Conservation (phyloP, 192 early-diverging fungal species). For the Backusella parvicylindrica region DNA sequence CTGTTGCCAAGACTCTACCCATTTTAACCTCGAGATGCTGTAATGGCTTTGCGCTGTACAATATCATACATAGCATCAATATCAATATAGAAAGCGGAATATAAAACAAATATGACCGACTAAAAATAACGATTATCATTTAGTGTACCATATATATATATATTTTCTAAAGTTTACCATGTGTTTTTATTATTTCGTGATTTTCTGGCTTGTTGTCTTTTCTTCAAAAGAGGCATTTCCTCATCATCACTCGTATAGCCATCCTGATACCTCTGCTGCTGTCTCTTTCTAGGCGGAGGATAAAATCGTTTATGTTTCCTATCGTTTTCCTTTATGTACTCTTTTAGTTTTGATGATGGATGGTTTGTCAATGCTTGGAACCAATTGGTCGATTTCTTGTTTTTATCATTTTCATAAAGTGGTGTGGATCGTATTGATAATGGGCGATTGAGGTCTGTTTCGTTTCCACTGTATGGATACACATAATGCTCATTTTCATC, state of each 20-base stretch:
- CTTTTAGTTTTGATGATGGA: background rate
- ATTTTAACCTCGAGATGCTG: slow-evolving; percentile 35
- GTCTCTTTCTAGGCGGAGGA: background rate
- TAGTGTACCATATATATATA: background rate
- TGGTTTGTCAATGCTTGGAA: slow-evolving; percentile 1
- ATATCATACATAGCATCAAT: background rate
- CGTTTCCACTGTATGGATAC: slow-evolving; percentile 27
- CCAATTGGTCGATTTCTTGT: background rate
- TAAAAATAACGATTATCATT: background rate
- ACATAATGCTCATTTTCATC: slow-evolving; percentile 38
- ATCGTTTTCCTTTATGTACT: background rate
- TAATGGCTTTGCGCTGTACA: slow-evolving; percentile 19
- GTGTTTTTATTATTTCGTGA: background rate
- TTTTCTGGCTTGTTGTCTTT: background rate
- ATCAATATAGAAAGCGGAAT: background rate
- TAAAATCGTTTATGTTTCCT: background rate
- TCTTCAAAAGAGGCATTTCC: slow-evolving; percentile 9
- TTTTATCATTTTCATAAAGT: background rate
- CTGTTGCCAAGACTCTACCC: slow-evolving; percentile 57
- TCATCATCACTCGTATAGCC: slow-evolving; percentile 38
- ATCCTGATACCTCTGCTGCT: background rate
- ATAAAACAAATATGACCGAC: background rate
- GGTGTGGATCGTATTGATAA: slow-evolving; percentile 16
- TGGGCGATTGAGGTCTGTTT: background rate
- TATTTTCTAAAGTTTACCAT: slow-evolving; percentile 12